A percentile compares a stretch with the other conserved stretches of the same genome.
Evolutionary conservation across 352 stramenopile species (phyloP).

Genomic region (Phytopythium kandeliae): DNA sequence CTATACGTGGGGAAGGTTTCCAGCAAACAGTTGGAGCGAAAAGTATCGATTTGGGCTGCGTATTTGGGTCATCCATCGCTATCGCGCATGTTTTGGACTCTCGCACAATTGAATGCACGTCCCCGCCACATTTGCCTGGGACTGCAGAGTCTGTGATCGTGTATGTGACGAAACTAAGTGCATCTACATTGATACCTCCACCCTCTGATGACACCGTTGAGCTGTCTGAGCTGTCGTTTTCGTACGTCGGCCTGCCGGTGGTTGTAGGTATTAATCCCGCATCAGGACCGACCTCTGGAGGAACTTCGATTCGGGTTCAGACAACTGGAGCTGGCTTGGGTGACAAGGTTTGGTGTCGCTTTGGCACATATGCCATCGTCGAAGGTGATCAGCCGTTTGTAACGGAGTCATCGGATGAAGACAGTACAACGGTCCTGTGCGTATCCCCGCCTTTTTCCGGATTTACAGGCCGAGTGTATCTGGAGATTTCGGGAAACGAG

Average conservation of each 20-base stretch:
- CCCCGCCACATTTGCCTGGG: conserved; percentile 13
- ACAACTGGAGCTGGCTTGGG: conserved; percentile 9
- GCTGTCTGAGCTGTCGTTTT: conserved; percentile 21
- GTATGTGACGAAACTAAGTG: conserved; percentile 14
- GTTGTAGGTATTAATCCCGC: conserved; percentile 19
- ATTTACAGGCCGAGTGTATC: conserved; percentile 8
- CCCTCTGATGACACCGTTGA: not conserved
- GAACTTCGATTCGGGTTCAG: conserved; percentile 17
- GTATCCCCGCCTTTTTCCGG: conserved; percentile 7
- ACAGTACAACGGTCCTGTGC: conserved; percentile 13
- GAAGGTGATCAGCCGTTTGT: conserved; percentile 3
- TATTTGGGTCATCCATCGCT: conserved; percentile 27
- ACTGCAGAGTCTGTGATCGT: conserved; percentile 19
- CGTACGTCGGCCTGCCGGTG: conserved; percentile 23
- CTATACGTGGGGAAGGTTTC: conserved; percentile 30
- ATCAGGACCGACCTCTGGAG: conserved; percentile 9
- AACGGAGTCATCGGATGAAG: not conserved
- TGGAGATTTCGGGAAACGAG: conserved; percentile 39
- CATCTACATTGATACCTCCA: not conserved
- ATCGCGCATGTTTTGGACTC: conserved; percentile 15
- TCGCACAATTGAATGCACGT: conserved; percentile 15
- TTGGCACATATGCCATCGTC: conserved; percentile 18
- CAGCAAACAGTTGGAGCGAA: not conserved
- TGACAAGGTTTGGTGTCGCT: conserved; percentile 26
- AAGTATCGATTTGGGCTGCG: conserved; percentile 17